phyloP scores from a whole-genome alignment of 2,329 filamentous ascomycete species.

The Helotiales sp. region DNA sequence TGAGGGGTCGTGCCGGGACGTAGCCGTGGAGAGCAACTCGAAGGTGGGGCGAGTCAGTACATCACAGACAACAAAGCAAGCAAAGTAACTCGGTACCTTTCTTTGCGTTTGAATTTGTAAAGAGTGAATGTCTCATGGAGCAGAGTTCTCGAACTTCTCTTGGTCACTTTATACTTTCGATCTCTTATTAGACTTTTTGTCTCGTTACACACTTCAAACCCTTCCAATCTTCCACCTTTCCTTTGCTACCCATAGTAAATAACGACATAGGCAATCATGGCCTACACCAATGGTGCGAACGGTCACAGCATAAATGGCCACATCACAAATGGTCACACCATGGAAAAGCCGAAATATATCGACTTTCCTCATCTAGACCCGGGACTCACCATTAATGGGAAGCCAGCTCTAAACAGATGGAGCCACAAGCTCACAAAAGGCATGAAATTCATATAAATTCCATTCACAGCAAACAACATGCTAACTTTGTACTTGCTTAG shows the following conservation, averaged over 20 bases:
- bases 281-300: background rate
- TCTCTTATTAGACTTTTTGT: background rate
- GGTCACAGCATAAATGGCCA: background rate
- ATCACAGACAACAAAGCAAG: background rate
- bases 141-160: background rate
- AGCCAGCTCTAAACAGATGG: slow-evolving; percentile 77
- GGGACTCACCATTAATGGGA: slow-evolving; percentile 47
- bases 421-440: slow-evolving; percentile 74
- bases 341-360: slow-evolving; percentile 32
- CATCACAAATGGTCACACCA: background rate
- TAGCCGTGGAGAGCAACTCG: background rate
- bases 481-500: slow-evolving; percentile 8
- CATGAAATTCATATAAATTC: background rate
- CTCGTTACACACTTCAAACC: background rate
- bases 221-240: background rate
- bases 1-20: background rate
- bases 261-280: background rate
- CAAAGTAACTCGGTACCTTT: background rate
- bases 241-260: background rate
- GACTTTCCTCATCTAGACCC: slow-evolving; percentile 32
- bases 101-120: background rate
- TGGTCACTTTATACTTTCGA: background rate
- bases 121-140: background rate
- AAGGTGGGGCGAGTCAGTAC: background rate
- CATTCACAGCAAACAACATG: background rate